Evolutionary conservation across 1,284 basidiomycete genomes (phyloP).

Genomic region (Sphaerobolus stellatus): DNA sequence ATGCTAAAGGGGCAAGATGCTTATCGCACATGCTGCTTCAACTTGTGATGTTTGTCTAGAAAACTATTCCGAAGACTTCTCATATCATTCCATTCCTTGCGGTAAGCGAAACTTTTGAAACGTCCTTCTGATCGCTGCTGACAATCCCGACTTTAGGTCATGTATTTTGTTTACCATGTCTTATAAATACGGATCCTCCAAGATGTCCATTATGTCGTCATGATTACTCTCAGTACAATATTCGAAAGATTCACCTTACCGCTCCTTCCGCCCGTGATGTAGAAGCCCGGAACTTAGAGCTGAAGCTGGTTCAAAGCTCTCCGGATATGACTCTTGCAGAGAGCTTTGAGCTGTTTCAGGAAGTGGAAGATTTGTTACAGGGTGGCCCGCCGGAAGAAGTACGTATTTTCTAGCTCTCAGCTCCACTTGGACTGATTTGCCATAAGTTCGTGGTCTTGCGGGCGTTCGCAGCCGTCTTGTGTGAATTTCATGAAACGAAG

Average conservation of each 20-base stretch:
- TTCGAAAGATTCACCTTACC: slow-evolving; percentile 30
- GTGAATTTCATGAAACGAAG: slow-evolving; percentile 12
- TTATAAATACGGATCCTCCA: slow-evolving; percentile 31
- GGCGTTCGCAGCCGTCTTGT: slow-evolving; percentile 13
- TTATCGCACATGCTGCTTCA: slow-evolving; percentile 44
- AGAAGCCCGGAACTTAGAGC: slow-evolving; percentile 5
- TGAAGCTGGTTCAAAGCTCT: slow-evolving; percentile 12
- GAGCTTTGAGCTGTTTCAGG: slow-evolving; percentile 10
- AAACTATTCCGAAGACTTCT: slow-evolving; percentile 33
- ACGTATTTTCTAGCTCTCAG: background rate
- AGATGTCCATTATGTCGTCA: slow-evolving; percentile 37
- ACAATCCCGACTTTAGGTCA: slow-evolving; percentile 2
- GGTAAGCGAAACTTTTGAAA: slow-evolving; percentile 32
- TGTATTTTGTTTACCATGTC: slow-evolving; percentile 20
- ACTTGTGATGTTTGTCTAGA: slow-evolving; percentile 51
- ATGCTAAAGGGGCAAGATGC: slow-evolving; percentile 31
- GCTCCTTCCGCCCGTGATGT: slow-evolving; percentile 7
- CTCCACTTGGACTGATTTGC: background rate
- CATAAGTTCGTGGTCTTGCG: slow-evolving; percentile 8
- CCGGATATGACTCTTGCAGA: slow-evolving; percentile 12
- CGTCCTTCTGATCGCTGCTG: background rate
- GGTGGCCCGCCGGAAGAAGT: slow-evolving; percentile 7
- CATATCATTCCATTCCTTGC: slow-evolving; percentile 42
- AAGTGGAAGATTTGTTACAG: slow-evolving; percentile 13
- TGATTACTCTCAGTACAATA: slow-evolving; percentile 28